These are phyloP conservation scores for Oryza glaberrima DNA, from an alignment of 176 grass and related monocot genomes.

Conservation along the genomic window DNA sequence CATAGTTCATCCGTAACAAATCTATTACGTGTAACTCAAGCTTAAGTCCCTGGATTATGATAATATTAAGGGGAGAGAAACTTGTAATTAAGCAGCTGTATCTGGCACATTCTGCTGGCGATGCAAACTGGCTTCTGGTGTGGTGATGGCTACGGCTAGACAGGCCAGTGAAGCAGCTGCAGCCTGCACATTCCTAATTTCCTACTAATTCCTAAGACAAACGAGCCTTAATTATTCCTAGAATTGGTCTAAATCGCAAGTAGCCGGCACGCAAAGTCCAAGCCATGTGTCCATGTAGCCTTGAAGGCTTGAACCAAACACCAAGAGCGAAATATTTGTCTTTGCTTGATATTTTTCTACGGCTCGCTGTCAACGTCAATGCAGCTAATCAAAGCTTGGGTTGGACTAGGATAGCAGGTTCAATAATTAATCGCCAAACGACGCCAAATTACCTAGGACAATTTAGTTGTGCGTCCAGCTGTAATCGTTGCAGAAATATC, in stretches of 20 bases:
- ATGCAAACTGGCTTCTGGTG: neutral
- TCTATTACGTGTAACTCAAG: neutral
- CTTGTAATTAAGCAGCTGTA: neutral
- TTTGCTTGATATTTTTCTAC: neutral
- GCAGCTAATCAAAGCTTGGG: neutral
- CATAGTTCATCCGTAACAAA: neutral
- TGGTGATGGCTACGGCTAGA: neutral
- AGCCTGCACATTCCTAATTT: neutral
- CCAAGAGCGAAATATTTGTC: neutral
- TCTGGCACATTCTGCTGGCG: neutral
- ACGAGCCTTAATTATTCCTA: neutral
- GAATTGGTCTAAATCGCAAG: neutral
- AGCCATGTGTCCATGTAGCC: neutral
- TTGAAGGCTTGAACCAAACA: neutral
- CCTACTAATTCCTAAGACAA: neutral
- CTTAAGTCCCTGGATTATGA: neutral
- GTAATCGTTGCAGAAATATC: neutral
- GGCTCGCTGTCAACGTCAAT: constrained; percentile 25
- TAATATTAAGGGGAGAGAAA: neutral
- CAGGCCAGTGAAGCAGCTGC: neutral
- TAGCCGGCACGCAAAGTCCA: constrained; percentile 13
- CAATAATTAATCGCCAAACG: neutral
- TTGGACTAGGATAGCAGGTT: neutral
- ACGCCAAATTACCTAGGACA: neutral
- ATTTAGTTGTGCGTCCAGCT: neutral